A percentile compares a stretch with the other conserved stretches of the same genome.
These are phyloP conservation scores for Fomitopsis palustris DNA, from an alignment of 1,284 basidiomycete species.

Conservation along the genomic window DNA sequence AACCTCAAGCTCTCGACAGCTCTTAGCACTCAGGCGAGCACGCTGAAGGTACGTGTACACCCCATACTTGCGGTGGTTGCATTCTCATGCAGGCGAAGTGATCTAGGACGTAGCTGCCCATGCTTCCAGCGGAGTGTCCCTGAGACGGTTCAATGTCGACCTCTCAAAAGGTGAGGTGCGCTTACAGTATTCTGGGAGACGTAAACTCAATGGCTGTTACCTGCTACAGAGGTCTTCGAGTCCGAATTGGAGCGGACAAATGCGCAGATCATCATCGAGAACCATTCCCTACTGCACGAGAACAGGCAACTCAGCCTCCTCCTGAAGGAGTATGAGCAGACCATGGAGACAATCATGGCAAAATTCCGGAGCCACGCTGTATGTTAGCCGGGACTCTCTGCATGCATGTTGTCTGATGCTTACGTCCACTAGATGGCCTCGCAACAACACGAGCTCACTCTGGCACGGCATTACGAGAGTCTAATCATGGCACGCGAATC, in stretches of 20 bases:
- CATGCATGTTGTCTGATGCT: conserved; percentile 9
- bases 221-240: conserved; percentile 78
- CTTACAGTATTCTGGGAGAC: background rate
- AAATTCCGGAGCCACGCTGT: conserved; percentile 94
- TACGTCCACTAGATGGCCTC: conserved; percentile 66
- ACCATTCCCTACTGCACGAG: conserved; percentile 88
- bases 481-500: conserved; percentile 76
- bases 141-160: conserved; percentile 92
- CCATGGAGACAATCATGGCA: conserved; percentile 94
- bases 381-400: conserved; percentile 32
- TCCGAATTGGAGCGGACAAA: conserved; percentile 90
- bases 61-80: conserved; percentile 8
- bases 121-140: conserved; percentile 73
- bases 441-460: conserved; percentile 86
- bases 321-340: conserved; percentile 92
- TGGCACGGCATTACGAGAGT: conserved; percentile 89
- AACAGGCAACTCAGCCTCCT: conserved; percentile 90
- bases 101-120: conserved; percentile 77
- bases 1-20: conserved; percentile 79
- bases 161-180: conserved; percentile 71
- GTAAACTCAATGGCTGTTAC: background rate
- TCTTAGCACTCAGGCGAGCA: conserved; percentile 70
- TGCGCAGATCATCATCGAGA: conserved; percentile 90
- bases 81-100: conserved; percentile 19
- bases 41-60: conserved; percentile 68